Conservation (phyloP, 768 basidiomycete genomes). For the Termitomyces sp. region DNA sequence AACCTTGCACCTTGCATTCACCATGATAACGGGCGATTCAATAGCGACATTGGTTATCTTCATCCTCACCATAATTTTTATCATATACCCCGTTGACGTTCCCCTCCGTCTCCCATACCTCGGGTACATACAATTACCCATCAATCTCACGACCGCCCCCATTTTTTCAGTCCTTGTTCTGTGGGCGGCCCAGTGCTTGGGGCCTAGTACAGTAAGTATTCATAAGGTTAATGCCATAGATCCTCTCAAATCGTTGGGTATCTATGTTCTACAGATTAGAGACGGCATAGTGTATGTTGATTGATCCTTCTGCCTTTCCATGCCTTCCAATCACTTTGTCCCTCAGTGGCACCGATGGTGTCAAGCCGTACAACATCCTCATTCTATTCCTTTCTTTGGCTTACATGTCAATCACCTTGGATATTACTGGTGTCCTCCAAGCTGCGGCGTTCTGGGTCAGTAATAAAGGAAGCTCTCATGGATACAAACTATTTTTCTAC, state of each 20-base stretch:
- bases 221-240: neutral
- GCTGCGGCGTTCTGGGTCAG: constrained; percentile 89
- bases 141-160: constrained; percentile 52
- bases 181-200: constrained; percentile 54
- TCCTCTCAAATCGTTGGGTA: neutral
- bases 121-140: constrained; percentile 26
- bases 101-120: constrained; percentile 28
- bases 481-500: constrained; percentile 68
- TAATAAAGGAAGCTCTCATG: constrained; percentile 69
- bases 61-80: constrained; percentile 47
- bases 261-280: constrained; percentile 37
- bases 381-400: constrained; percentile 89
- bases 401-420: constrained; percentile 90
- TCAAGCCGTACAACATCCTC: constrained; percentile 90
- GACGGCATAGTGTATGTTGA: constrained; percentile 63
- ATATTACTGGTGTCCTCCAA: constrained; percentile 71
- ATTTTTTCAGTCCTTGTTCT: constrained; percentile 46
- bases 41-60: constrained; percentile 50
- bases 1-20: neutral
- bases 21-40: constrained; percentile 40
- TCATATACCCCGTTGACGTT: constrained; percentile 42
- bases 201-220: constrained; percentile 22
- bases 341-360: constrained; percentile 41
- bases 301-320: neutral
- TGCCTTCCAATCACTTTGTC: neutral